Percentiles rank a stretch among this genome's conserved stretches.
phyloP scores from a whole-genome alignment of 2,329 filamentous ascomycete species.

The Xylaria sp. region DNA sequence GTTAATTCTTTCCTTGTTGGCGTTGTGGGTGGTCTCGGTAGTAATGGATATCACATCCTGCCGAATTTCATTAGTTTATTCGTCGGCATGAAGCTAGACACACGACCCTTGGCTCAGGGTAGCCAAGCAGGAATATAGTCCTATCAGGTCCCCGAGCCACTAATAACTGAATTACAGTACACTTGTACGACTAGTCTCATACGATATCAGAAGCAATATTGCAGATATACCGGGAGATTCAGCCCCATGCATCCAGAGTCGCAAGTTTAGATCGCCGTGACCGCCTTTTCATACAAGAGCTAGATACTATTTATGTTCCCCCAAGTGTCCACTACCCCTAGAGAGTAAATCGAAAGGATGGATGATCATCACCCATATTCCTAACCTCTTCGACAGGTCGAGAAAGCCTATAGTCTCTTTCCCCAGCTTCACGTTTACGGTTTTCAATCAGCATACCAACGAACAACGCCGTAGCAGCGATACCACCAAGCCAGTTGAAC shows the following conservation, averaged over 20 bases:
- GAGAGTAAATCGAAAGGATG: conserved; percentile 56
- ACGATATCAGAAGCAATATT: not conserved
- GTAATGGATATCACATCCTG: not conserved
- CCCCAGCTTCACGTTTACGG: conserved; percentile 56
- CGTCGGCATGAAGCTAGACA: not conserved
- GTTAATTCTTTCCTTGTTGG: not conserved
- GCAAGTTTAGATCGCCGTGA: not conserved
- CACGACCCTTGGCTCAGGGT: not conserved
- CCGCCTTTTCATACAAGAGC: not conserved
- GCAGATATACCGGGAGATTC: not conserved
- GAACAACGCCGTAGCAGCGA: conserved; percentile 52
- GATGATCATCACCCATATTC: conserved; percentile 64
- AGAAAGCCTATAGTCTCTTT: conserved; percentile 56
- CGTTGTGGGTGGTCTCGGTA: not conserved
- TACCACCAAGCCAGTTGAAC: conserved; percentile 49
- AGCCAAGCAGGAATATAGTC: not conserved
- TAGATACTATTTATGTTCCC: too few species aligned
- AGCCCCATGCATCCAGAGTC: not conserved
- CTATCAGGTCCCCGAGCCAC: not conserved
- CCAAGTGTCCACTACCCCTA: too few species aligned
- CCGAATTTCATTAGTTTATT: not conserved
- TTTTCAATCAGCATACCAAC: conserved; percentile 57
- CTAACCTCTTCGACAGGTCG: conserved; percentile 52
- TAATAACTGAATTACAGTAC: not conserved
- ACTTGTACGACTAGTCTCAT: not conserved